phyloP scores from a whole-genome alignment of 106 monocot species.

The Gastrodia elata region DNA sequence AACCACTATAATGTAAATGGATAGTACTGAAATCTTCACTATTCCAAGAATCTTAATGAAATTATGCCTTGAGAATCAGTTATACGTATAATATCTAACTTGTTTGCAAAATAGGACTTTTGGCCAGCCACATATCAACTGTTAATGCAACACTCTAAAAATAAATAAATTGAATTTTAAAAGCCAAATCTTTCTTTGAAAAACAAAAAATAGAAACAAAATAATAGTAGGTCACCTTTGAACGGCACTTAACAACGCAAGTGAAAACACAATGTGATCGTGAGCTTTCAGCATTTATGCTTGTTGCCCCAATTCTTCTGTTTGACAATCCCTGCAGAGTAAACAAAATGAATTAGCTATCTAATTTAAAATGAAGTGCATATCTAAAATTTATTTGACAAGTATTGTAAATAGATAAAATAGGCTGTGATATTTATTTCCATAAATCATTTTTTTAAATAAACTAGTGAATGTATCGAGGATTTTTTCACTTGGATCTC shows the following conservation, averaged over 20 bases:
- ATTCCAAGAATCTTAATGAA: not conserved
- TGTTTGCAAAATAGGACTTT: not conserved
- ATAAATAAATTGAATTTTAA: not conserved
- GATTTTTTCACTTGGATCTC: not conserved
- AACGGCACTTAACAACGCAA: constrained; percentile 83
- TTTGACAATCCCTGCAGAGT: constrained; percentile 70
- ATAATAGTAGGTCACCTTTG: constrained; percentile 46
- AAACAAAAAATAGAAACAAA: not conserved
- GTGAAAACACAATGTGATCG: constrained; percentile 99
- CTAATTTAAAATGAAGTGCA: not conserved
- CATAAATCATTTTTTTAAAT: not conserved
- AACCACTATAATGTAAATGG: not conserved
- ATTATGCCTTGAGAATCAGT: not conserved
- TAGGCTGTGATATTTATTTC: not conserved
- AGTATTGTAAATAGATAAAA: not conserved
- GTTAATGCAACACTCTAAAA: not conserved
- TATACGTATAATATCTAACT: not conserved
- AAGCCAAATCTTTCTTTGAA: not conserved
- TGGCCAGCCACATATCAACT: not conserved
- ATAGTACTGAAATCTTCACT: not conserved
- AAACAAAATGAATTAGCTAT: not conserved
- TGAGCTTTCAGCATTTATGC: constrained; percentile 92
- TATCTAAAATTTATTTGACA: not conserved
- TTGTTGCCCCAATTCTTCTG: constrained; percentile 83
- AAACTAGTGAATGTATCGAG: not conserved